phyloP scores from a whole-genome alignment of 2,329 filamentous ascomycete species.

The Fusarium mexicanum region DNA sequence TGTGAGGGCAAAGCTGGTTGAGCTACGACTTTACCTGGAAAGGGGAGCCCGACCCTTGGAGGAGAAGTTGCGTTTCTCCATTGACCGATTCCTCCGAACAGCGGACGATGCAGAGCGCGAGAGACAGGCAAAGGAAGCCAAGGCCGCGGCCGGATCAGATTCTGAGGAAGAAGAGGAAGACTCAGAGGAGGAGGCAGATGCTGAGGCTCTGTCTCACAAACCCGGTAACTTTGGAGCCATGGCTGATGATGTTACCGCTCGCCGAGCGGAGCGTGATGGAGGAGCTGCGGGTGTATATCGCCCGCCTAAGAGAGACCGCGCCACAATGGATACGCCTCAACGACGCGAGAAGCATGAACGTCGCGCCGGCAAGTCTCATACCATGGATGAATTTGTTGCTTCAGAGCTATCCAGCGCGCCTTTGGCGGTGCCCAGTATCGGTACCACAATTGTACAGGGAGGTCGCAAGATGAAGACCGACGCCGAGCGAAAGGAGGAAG shows the following conservation, averaged over 20 bases:
- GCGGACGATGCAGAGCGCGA: constrained; percentile 76
- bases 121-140: constrained; percentile 49
- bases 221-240: constrained; percentile 44
- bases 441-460: constrained; percentile 83
- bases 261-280: constrained; percentile 43
- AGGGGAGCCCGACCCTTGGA: constrained; percentile 92
- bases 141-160: constrained; percentile 41
- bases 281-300: constrained; percentile 79
- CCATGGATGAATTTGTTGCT: constrained; percentile 90
- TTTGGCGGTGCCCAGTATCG: constrained; percentile 87
- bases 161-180: constrained; percentile 47
- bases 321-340: constrained; percentile 79
- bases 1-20: constrained; percentile 86
- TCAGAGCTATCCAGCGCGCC: constrained; percentile 86
- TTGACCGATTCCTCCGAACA: constrained; percentile 91
- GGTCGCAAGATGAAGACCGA: constrained; percentile 83
- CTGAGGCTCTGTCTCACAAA: constrained; percentile 40
- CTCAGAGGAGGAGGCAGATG: constrained; percentile 51
- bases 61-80: constrained; percentile 90
- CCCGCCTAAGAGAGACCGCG: constrained; percentile 88
- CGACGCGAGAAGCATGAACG: constrained; percentile 68
- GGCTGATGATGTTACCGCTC: constrained; percentile 47
- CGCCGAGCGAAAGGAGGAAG: constrained; percentile 78
- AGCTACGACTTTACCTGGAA: constrained; percentile 91
- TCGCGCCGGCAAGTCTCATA: constrained; percentile 76